Percentiles rank a stretch among this genome's conserved stretches.
phyloP scores from a whole-genome alignment of 1,284 basidiomycete species.

The Prillingera fragicola region DNA sequence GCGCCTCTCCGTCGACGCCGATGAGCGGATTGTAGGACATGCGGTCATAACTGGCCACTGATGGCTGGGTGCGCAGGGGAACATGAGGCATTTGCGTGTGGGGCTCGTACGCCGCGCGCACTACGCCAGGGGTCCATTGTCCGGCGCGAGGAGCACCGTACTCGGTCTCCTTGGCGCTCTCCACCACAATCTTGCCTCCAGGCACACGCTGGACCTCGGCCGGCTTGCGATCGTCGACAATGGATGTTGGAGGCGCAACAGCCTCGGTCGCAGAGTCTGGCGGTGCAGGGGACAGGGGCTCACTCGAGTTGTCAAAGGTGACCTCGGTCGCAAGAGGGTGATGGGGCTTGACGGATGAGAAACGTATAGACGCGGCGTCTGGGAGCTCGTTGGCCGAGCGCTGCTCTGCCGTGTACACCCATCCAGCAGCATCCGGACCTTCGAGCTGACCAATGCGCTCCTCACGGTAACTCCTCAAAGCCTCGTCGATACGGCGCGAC shows the following conservation, averaged over 20 bases:
- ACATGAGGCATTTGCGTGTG: constrained; percentile 46
- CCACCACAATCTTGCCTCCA: constrained; percentile 27
- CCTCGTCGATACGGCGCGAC: constrained; percentile 58
- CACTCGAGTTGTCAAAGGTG: constrained; percentile 12
- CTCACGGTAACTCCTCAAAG: constrained; percentile 59
- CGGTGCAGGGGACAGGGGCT: constrained; percentile 14
- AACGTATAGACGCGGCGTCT: too few species aligned
- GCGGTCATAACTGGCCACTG: constrained; percentile 16
- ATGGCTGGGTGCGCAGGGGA: constrained; percentile 41
- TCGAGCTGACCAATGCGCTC: constrained; percentile 54
- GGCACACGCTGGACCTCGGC: constrained; percentile 3
- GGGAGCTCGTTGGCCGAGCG: constrained; percentile 6
- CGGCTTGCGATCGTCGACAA: constrained; percentile 6
- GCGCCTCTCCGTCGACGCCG: constrained; percentile 11
- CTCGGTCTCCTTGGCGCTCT: constrained; percentile 17
- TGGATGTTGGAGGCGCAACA: too few species aligned
- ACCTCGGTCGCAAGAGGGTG: constrained; percentile 18
- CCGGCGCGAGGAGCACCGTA: constrained; percentile 23
- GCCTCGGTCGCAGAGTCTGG: constrained; percentile 6
- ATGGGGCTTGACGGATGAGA: constrained; percentile 2
- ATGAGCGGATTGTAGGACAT: constrained; percentile 34
- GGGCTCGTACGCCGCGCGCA: constrained; percentile 42
- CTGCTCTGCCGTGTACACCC: constrained; percentile 32
- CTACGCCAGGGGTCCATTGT: constrained; percentile 27
- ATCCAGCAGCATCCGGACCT: constrained; percentile 31